Evolutionary conservation across 1,284 basidiomycete genomes (phyloP).

Genomic region (Amylostereum areolatum): DNA sequence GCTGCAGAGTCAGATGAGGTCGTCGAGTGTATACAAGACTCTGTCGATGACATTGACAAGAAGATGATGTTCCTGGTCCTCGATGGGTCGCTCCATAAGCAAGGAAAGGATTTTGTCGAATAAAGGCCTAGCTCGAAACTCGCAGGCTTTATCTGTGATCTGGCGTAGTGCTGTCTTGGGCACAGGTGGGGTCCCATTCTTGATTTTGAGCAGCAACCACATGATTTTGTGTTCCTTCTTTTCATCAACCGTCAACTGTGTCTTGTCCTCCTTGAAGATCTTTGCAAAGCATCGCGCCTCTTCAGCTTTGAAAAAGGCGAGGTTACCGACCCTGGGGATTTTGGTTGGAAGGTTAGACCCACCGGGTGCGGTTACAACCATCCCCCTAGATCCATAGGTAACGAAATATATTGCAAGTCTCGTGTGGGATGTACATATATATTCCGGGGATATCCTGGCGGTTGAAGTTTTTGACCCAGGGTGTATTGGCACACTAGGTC

Average conservation of each 20-base stretch:
- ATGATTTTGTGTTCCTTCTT: constrained; percentile 99
- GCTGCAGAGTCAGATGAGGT: constrained; percentile 97
- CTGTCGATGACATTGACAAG: constrained; percentile 99
- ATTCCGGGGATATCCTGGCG: no score
- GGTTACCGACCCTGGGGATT: constrained; percentile 94
- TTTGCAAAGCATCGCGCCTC: constrained; percentile 98
- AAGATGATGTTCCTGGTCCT: constrained; percentile 98
- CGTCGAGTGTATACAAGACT: constrained; percentile 97
- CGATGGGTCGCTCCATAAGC: constrained; percentile 97
- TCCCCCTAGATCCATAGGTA: no score
- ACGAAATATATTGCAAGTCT: no score
- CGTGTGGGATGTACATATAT: no score
- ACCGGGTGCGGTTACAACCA: no score
- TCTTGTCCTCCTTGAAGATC: constrained; percentile 92
- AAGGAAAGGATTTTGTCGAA: constrained; percentile 99
- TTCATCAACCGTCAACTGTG: constrained; percentile 93
- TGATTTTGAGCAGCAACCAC: constrained; percentile 99
- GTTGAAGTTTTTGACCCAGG: no score
- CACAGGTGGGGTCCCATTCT: constrained; percentile 98
- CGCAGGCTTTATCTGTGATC: constrained; percentile 99
- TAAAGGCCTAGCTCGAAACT: constrained; percentile 97
- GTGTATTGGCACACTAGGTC: no score
- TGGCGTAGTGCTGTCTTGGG: constrained; percentile 96
- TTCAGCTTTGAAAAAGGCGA: constrained; percentile 98
- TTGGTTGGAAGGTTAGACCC: constrained; percentile 89